Evolutionary conservation across 768 basidiomycete genomes (phyloP), one percentile per base, ranked within the genome.

Genomic region (Chalciporus pseudorubinellus): DNA sequence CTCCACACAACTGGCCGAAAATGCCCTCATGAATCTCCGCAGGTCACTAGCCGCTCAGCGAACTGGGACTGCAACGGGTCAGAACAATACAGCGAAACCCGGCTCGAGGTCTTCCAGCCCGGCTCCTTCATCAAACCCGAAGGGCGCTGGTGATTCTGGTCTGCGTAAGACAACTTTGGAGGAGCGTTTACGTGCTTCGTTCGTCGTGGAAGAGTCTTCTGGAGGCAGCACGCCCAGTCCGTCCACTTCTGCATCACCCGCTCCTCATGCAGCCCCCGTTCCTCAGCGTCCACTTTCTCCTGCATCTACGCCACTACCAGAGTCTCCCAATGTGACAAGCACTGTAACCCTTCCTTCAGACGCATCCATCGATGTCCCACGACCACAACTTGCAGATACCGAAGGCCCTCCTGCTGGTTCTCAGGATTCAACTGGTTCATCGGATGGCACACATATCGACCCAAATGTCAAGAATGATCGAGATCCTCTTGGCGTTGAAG

Each of bases 151-250:
- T 38, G 65, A 70, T 21, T 44, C 59, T 24, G 63, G 65, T 16
- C 46, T 64, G 44, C 69, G 74, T 41, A 85, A 87, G 62, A 74
- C 78, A 8, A 86, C 78, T 20, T 72, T 92, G 2, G 90, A 92
- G 68, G 89, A 92, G 51, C 76, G 90, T 40, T 72, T 92, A n/a
- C 79, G 84, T 40, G 84, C 87, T 38, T 79, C 72, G 22, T 78
- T 84, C 58, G 75, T 77, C 19, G 75, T 77, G 46, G 80, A 77
- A 18, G 87, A 89, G 18, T 71, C 75, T 12, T 79, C 80, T 9
- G 72, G 66, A 50, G 53, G 68, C 18, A 71, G 69, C 20, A 74
- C 82, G 0, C 73, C 80, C 6, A 53, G 53, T 38, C 62, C 65
- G 8, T 76, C 81, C 18, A 60, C 71, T 6, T 72, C 70, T 36